Evolutionary conservation across 2,329 filamentous ascomycete species (phyloP).

Genomic region (Colletotrichum liriopes): DNA sequence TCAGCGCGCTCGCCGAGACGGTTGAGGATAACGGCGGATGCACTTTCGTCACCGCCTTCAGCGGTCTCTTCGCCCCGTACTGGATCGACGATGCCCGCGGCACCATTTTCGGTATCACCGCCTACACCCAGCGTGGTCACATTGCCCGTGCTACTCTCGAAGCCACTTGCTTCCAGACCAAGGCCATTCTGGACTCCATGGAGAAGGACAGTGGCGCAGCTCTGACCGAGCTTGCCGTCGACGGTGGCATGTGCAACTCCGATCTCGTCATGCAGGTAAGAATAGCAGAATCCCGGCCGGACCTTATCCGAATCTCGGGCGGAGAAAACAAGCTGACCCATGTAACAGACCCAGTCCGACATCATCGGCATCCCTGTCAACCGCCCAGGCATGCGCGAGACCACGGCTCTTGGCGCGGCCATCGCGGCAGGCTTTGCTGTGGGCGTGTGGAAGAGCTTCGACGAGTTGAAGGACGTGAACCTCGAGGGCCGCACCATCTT

Average conservation of each 20-base stretch:
- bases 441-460: constrained; percentile 81
- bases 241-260: constrained; percentile 87
- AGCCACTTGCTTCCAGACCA: constrained; percentile 87
- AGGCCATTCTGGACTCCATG: constrained; percentile 86
- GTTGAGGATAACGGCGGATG: constrained; percentile 80
- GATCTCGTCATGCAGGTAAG: constrained; percentile 81
- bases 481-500: constrained; percentile 79
- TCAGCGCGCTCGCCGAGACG: constrained; percentile 63
- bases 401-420: constrained; percentile 84
- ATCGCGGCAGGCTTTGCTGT: constrained; percentile 87
- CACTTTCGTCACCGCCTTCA: constrained; percentile 85
- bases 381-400: constrained; percentile 86
- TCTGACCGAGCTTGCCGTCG: constrained; percentile 82
- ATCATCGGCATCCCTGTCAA: constrained; percentile 85
- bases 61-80: constrained; percentile 85
- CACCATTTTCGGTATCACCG: constrained; percentile 84
- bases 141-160: constrained; percentile 86
- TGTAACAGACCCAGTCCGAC: constrained; percentile 78
- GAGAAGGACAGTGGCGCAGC: constrained; percentile 83
- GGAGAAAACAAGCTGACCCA: constrained; percentile 35
- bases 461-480: constrained; percentile 81
- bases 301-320: constrained; percentile 33
- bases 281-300: constrained; percentile 15
- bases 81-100: constrained; percentile 89
- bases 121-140: constrained; percentile 83